These are phyloP conservation scores for Pisolithus orientalis DNA, from an alignment of 768 basidiomycete species.

Conservation along the genomic window DNA sequence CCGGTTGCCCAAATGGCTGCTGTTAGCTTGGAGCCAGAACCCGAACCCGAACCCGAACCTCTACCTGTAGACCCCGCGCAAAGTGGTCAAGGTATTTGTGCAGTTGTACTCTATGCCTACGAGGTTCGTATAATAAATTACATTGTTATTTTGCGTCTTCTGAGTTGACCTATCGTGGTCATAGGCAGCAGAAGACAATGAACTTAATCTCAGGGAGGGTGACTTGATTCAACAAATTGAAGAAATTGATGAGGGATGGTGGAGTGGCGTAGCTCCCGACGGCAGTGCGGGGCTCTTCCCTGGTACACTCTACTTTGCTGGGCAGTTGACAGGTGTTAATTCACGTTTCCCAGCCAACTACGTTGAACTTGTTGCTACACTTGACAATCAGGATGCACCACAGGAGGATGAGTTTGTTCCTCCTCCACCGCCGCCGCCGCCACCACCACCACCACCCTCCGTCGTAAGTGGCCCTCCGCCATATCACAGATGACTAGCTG, in stretches of 20 bases:
- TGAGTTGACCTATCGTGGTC: neutral
- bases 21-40: conserved; percentile 25
- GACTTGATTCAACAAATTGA: conserved; percentile 80
- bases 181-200: conserved; percentile 80
- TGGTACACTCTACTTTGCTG: conserved; percentile 36
- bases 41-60: conserved; percentile 37
- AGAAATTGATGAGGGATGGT: conserved; percentile 88
- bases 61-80: conserved; percentile 23
- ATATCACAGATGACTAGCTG: conserved; percentile 1
- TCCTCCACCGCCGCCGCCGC: conserved; percentile 51
- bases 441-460: conserved; percentile 38
- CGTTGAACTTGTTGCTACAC: conserved; percentile 64
- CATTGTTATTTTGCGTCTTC: neutral
- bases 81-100: conserved; percentile 47
- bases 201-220: conserved; percentile 74
- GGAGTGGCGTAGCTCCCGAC: conserved; percentile 66
- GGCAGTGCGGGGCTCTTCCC: conserved; percentile 86
- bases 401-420: conserved; percentile 35
- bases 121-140: conserved; percentile 35
- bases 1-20: conserved; percentile 29
- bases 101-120: conserved; percentile 77
- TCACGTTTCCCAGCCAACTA: conserved; percentile 62
- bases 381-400: conserved; percentile 30
- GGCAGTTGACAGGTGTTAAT: neutral
- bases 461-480: conserved; percentile 27